Evolutionary conservation across 179 eudicot species (phyloP).

Genomic region (Corrigiola litoralis): DNA sequence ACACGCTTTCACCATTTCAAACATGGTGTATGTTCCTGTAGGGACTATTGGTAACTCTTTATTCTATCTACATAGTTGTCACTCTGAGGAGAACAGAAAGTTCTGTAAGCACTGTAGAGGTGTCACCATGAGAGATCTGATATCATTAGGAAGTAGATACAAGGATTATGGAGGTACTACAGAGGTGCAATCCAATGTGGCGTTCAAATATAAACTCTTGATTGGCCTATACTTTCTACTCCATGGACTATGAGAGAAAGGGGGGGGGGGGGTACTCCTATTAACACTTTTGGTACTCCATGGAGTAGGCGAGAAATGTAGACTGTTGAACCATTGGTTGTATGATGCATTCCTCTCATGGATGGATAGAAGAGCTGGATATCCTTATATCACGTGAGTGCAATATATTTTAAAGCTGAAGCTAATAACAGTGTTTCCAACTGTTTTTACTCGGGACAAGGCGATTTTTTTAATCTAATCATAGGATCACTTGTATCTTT

Average conservation of each 20-base stretch:
- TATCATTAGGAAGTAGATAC: background rate
- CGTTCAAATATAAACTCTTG: background rate
- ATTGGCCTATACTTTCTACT: too few species aligned
- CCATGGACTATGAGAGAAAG: too few species aligned
- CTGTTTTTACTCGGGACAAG: too few species aligned
- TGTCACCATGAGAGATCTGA: background rate
- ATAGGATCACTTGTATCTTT: background rate
- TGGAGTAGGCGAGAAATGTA: too few species aligned
- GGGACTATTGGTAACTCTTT: slow-evolving; percentile 37
- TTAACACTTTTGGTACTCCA: too few species aligned
- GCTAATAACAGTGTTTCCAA: too few species aligned
- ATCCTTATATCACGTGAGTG: too few species aligned
- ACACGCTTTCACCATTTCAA: slow-evolving; percentile 49
- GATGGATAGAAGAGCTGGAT: too few species aligned
- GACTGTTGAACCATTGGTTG: too few species aligned
- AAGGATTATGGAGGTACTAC: background rate
- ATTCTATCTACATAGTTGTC: background rate
- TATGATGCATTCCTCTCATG: too few species aligned
- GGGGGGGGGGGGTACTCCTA: too few species aligned
- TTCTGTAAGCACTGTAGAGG: background rate
- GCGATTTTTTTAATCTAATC: background rate
- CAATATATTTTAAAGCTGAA: too few species aligned
- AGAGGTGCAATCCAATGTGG: background rate
- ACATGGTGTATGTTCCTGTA: slow-evolving; percentile 42
- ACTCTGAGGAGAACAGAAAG: background rate